phyloP scores from a whole-genome alignment of 768 basidiomycete species.

The Naganishia kalamii region DNA sequence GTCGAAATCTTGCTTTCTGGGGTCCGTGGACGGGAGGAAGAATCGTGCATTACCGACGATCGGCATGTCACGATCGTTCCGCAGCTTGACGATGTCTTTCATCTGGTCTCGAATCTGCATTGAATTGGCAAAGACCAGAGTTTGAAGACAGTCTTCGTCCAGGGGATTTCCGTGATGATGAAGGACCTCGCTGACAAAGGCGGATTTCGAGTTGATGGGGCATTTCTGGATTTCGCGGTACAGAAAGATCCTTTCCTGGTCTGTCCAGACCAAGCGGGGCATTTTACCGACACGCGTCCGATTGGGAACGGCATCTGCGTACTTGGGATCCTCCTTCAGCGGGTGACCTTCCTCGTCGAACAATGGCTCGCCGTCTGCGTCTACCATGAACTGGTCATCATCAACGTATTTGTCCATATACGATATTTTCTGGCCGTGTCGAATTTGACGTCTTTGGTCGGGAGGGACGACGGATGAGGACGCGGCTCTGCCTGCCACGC shows the following conservation, averaged over 20 bases:
- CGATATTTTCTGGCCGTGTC: neutral
- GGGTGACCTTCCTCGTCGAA: neutral
- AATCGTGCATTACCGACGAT: conserved; percentile 15
- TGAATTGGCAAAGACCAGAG: neutral
- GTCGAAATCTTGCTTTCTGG: conserved; percentile 1
- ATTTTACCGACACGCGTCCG: neutral
- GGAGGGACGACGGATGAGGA: neutral
- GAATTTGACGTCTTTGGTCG: neutral
- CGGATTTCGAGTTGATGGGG: conserved; percentile 3
- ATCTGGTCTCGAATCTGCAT: conserved; percentile 20
- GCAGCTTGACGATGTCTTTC: conserved; percentile 17
- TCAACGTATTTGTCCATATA: conserved; percentile 4
- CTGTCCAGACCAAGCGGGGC: neutral
- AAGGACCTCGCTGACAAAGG: conserved; percentile 3
- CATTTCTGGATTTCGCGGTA: conserved; percentile 24
- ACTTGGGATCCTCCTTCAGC: neutral
- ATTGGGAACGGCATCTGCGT: conserved; percentile 2
- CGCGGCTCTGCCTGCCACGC: neutral
- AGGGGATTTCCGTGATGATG: neutral
- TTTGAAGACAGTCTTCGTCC: too few species aligned
- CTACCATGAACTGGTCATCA: conserved; percentile 17
- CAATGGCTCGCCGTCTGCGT: conserved; percentile 15
- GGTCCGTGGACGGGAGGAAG: conserved; percentile 17
- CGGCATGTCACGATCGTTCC: neutral
- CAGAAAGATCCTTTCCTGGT: conserved; percentile 11